Evolutionary conservation across 2,329 filamentous ascomycete genomes (phyloP), one percentile per base, ranked within the genome.

Genomic region (Alternaria brassicicola): DNA sequence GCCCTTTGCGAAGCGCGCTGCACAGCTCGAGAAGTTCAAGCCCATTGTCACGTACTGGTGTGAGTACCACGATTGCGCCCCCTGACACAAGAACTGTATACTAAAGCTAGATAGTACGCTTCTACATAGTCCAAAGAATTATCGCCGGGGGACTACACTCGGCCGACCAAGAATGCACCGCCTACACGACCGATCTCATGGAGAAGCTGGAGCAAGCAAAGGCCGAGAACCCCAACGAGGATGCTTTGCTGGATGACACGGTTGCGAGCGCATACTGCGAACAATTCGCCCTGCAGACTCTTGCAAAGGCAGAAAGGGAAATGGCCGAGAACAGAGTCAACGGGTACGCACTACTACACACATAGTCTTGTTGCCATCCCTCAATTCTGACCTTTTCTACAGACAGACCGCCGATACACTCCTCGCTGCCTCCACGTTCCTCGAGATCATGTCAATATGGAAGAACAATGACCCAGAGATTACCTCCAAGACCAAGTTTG

Each of bases 21-120:
- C 87, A 33, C 94, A 99, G 81, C 86, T 99, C 47, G 90, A 94
- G 76, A 75, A 85, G 58, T 86, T 88, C 72, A 95, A 94, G 78
- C 95, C 95, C 8, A 91, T 95, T 59, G 86, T 98, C 67, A 85
- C 93, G 63, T 99, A 98, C 78, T 98, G 94, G 93, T 95, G 94
- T 96, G 85, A 73, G 89, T 85, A 39, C 45, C 38, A 10, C 28
- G 31, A 30, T n/a, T 17, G 36, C 46, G 38, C 50, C 25, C 19
- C 9, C 17, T 10, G 13, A n/a, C 15, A 10, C 31, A n/a, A 8
- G 21, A 33, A 4, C 10, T 9, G 19, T 25, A 45, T 57, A 17
- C 72, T 76, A 56, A 73, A 52, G 4, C 26, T 9, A 4, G 1
- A 10, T 46, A 76, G 74, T 76, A 23, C 66, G 66, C 63, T 68